Conservation (phyloP, 306 rosid species). For the Quercus wislizeni region DNA sequence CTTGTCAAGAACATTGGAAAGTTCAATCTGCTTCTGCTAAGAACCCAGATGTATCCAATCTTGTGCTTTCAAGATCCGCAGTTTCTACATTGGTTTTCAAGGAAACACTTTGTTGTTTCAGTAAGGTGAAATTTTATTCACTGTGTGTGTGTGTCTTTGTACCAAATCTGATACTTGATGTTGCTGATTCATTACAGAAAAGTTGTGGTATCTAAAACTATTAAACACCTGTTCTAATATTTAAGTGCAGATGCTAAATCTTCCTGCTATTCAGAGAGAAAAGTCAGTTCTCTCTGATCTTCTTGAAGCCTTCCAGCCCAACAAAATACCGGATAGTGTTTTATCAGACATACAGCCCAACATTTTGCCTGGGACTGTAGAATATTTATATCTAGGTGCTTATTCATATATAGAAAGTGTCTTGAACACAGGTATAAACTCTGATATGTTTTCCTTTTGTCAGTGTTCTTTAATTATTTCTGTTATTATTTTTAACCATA, state of each 20-base stretch:
- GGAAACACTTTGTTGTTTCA: conserved; percentile 35
- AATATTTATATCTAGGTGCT: conserved; percentile 29
- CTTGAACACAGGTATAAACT: conserved; percentile 26
- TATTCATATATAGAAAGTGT: conserved; percentile 31
- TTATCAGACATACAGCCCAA: conserved; percentile 21
- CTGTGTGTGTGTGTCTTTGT: neutral
- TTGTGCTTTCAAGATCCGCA: conserved; percentile 27
- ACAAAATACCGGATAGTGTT: conserved; percentile 18
- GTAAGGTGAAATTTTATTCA: conserved; percentile 13
- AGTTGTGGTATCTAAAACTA: neutral
- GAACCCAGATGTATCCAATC: conserved; percentile 33
- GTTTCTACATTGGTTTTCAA: conserved; percentile 27
- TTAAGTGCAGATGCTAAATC: conserved; percentile 26
- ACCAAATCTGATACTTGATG: neutral
- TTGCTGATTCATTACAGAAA: neutral
- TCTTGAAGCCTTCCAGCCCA: conserved; percentile 43
- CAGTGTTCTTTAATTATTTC: neutral
- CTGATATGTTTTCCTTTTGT: neutral
- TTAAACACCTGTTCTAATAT: neutral
- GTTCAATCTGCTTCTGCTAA: conserved; percentile 29
- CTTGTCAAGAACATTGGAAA: conserved; percentile 38
- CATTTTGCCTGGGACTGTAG: conserved; percentile 28
- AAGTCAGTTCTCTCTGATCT: conserved; percentile 22
- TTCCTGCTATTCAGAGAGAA: conserved; percentile 25
- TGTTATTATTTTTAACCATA: neutral